Base-by-base conservation (phyloP, 257 asterid species). In the Nicotiana knightiana region DNA sequence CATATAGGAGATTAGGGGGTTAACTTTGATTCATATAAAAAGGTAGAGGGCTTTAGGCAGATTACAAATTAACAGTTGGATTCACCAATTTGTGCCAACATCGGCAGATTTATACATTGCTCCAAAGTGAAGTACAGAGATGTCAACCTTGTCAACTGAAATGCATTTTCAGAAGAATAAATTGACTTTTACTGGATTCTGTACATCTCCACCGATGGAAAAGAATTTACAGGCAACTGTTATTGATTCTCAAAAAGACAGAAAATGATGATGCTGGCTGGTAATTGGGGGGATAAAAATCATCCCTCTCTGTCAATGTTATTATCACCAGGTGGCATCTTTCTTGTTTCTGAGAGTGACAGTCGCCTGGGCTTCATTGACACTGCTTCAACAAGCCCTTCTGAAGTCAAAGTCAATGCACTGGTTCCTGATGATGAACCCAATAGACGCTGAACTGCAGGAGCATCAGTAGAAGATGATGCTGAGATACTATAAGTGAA, bases 301-400 rank as follows among this genome's bases (percentile, higher is more conserved):
- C 84, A 89, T 93, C 94, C 94, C 87, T 90, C 96, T 59, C 95
- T 90, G 85, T 92, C 96, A 84, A 90, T 87, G 92, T 90, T 90
- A 86, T 87, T 84, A 86, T 92, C 97, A 86, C 96, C 97, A 82
- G 92, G 81, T 81, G 94, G 87, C 85, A 90, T 88, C 90, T 91
- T 90, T 85, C 97, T 90, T 76, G 93, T 89, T 80, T 92, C 97
- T 46, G 96, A 84, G 87, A 91, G 84, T 79, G 95, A 86, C 78
- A 90, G 85, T 76, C 91, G 88, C 86, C 94, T 90, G 81, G 91
- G 88, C 88, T 89, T 88, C 67, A 93, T 75, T 85, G 93, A 86
- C 83, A 93, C 88, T 46, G 92, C 85, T 83, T 91, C 97, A 62
- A 84, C 92, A 64, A 90, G 92, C 76, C 92, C 93, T 82, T 91